These are phyloP conservation scores for Mortierella polycephala DNA, from an alignment of 371 early-diverging fungal species.

Conservation along the genomic window DNA sequence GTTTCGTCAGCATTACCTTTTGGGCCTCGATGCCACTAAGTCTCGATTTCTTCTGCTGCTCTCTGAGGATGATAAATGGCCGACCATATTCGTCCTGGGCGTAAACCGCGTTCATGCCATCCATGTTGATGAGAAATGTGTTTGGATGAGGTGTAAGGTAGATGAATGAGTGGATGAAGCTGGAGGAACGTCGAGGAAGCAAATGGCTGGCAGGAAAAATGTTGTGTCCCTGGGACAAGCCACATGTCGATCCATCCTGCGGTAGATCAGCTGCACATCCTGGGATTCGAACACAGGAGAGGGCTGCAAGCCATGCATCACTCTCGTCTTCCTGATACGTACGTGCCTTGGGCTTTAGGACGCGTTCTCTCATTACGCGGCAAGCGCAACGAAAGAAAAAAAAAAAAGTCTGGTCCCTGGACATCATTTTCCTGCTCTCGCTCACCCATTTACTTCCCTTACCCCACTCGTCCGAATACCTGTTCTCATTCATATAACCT, in stretches of 20 bases:
- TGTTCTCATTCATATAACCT: not conserved
- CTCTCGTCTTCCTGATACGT: conserved; percentile 4
- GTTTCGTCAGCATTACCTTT: conserved; percentile 70
- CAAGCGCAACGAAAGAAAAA: not conserved
- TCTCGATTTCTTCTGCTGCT: conserved; percentile 91
- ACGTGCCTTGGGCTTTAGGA: not conserved
- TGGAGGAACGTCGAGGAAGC: conserved; percentile 12
- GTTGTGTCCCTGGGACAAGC: not conserved
- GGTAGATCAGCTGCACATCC: no score
- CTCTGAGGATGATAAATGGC: conserved; percentile 96
- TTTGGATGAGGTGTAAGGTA: not conserved
- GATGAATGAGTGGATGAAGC: conserved; percentile 10
- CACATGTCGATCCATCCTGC: no score
- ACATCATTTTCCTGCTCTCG: not conserved
- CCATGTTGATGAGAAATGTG: conserved; percentile 29
- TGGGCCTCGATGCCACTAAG: conserved; percentile 91
- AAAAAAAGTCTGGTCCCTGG: not conserved
- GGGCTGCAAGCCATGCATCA: not conserved
- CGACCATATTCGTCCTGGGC: conserved; percentile 95
- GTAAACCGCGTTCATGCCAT: conserved; percentile 66
- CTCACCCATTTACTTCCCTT: not conserved
- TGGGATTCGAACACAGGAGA: not conserved
- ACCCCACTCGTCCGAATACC: not conserved
- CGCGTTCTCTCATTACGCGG: not conserved
- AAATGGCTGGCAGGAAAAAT: not conserved